Evolutionary conservation across 2,329 filamentous ascomycete species (phyloP).

Genomic region (Verticillium longisporum): DNA sequence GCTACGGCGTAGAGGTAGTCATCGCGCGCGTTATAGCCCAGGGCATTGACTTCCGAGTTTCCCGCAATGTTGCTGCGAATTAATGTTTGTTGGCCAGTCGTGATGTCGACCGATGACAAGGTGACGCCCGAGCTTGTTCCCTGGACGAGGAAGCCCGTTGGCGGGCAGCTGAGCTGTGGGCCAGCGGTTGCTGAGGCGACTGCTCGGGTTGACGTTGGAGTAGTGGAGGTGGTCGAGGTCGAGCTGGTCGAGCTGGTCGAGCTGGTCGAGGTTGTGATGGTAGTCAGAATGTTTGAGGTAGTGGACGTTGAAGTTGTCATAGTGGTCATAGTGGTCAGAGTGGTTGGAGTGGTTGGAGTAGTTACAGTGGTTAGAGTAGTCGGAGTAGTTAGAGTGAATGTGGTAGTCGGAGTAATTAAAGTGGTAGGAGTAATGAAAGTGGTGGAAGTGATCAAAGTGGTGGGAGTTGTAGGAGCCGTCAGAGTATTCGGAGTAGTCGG

Average conservation of each 20-base stretch:
- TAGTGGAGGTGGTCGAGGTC: not conserved
- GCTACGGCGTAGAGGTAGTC: constrained; percentile 15
- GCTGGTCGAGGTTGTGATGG: not conserved
- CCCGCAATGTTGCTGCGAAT: constrained; percentile 3
- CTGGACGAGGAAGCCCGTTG: constrained; percentile 11
- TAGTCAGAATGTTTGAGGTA: not conserved
- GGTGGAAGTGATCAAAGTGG: too few species aligned
- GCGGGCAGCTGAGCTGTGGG: constrained; percentile 4
- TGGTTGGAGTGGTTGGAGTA: too few species aligned
- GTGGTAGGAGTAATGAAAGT: too few species aligned
- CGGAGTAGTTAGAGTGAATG: too few species aligned
- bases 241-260: not conserved
- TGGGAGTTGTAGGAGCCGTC: too few species aligned
- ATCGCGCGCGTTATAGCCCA: constrained; percentile 17
- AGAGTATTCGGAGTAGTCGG: too few species aligned
- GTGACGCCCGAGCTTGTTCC: not conserved
- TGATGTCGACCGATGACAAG: constrained; percentile 12
- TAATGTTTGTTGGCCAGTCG: not conserved
- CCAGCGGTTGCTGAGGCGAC: not conserved
- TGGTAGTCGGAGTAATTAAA: too few species aligned
- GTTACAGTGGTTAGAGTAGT: not conserved
- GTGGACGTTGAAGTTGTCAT: not conserved
- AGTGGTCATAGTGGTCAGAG: too few species aligned
- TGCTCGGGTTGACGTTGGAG: not conserved
- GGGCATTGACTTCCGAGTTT: constrained; percentile 14